Base-by-base conservation (phyloP, 140 eudicot genomes). In the Ambrosia hybrid region DNA sequence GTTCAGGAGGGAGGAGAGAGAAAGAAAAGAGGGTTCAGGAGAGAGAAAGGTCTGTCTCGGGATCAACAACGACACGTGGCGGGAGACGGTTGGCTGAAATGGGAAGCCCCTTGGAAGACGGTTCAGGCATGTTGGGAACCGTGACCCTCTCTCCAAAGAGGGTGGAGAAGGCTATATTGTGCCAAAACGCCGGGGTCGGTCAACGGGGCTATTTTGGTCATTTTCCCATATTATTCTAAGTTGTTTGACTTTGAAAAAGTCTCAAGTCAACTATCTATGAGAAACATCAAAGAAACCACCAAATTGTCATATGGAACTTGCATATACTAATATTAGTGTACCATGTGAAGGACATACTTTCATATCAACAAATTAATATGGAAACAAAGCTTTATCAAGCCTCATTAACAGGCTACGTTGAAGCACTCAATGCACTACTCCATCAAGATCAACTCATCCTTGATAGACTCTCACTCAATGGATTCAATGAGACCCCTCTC, bases 361-460 rank as follows among this genome's bases (percentile, higher is more conserved):
- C 57, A 13, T 3, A 51, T 13, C 57, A 51, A 6, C 1, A 51
- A n/a, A n/a, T n/a, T n/a, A 51, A 51, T 12, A 51, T 51, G 57
- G 15, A 51, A 51, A 52, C 71, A 37, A 78, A 73, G 63, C 74
- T 78, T 34, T 78, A 72, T 16, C 78, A 78, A 3, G 83, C 78
- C 65, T 53, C 83, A 3, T 65, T 68, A 10, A 57, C 21, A 1
- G 78, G 75, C 1, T 46, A 72, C 8, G 51, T 78, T 3, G 34
- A 78, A 67, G 43, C 70, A 21, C 73, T 72, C n/a, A 65, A 78
- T 4, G 5, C 43, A 73, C 14, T 72, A 16, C 61, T 78, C 33
- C 45, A 39, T n/a, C 11, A 78, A 53, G 82, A 78, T 36, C 77
- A 61, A 11, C 82, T 78, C 73, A 71, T 72, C 37, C 82, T 78